A percentile compares a stretch with the other conserved stretches of the same genome.
phyloP scores from a whole-genome alignment of 192 early-diverging fungal genomes.

The Cladochytrium replicatum region DNA sequence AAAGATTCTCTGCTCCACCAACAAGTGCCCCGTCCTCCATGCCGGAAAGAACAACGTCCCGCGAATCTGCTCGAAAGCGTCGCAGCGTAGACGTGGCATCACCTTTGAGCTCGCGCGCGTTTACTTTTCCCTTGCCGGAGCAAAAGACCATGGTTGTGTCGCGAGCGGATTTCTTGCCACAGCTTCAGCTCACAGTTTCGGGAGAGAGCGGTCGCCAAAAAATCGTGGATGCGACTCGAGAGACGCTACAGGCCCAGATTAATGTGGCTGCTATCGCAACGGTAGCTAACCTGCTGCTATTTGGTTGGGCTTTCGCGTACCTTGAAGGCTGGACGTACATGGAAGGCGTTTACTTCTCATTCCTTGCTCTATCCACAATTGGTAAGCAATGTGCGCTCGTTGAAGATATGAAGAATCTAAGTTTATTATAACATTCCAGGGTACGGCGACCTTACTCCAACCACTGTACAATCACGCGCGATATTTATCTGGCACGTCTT shows the following conservation, averaged over 20 bases:
- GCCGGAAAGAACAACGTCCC: too few species aligned
- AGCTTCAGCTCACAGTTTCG: constrained; percentile 18
- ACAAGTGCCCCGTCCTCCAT: too few species aligned
- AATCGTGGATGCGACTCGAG: constrained; percentile 24
- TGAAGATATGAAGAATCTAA: neutral
- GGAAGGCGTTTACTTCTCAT: constrained; percentile 42
- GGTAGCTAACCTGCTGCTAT: constrained; percentile 28
- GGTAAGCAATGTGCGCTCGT: constrained; percentile 10
- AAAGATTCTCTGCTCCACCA: too few species aligned
- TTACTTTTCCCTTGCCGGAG: too few species aligned
- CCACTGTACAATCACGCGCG: constrained; percentile 16
- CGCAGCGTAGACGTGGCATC: too few species aligned
- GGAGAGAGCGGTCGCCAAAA: constrained; percentile 13
- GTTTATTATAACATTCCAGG: constrained; percentile 3
- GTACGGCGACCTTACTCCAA: constrained; percentile 32
- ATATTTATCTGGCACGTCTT: constrained; percentile 44
- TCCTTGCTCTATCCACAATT: constrained; percentile 31
- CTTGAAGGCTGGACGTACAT: constrained; percentile 33
- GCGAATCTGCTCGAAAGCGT: too few species aligned
- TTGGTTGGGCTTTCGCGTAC: constrained; percentile 26
- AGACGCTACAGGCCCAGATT: constrained; percentile 26
- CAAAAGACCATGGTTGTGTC: constrained; percentile 21
- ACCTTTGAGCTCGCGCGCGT: too few species aligned
- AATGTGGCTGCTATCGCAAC: constrained; percentile 16
- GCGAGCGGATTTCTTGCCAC: constrained; percentile 16